These are phyloP conservation scores for Dichomitus squalens DNA, from an alignment of 1,284 basidiomycete species.

Conservation along the genomic window DNA sequence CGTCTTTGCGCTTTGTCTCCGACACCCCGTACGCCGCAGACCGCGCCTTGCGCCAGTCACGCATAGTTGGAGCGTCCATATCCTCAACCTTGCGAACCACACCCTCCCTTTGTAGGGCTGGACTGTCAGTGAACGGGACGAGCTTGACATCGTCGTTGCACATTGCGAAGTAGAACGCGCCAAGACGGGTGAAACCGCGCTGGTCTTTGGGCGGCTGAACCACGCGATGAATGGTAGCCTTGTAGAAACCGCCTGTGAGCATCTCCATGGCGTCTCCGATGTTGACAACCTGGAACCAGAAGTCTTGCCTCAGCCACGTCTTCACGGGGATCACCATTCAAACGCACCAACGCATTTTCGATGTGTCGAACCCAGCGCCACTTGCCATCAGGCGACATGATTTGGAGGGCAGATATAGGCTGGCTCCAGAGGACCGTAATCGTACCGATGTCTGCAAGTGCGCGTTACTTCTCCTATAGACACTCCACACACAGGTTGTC, in stretches of 20 bases:
- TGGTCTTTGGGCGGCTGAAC: slow-evolving; percentile 53
- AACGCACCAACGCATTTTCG: slow-evolving; percentile 54
- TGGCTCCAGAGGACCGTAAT: slow-evolving; percentile 62
- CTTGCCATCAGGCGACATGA: slow-evolving; percentile 48
- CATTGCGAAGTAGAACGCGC: slow-evolving; percentile 45
- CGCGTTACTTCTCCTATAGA: neutral
- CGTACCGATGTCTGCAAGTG: slow-evolving; percentile 49
- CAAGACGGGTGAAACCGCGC: slow-evolving; percentile 42
- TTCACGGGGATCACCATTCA: neutral
- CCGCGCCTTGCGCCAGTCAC: slow-evolving; percentile 43
- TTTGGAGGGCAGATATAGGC: slow-evolving; percentile 61
- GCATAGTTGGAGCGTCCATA: slow-evolving; percentile 39
- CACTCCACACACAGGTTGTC: neutral
- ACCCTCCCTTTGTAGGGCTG: slow-evolving; percentile 35
- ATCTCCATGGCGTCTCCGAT: slow-evolving; percentile 46
- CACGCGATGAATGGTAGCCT: slow-evolving; percentile 46
- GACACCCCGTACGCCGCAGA: slow-evolving; percentile 38
- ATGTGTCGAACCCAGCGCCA: slow-evolving; percentile 66
- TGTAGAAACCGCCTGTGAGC: slow-evolving; percentile 47
- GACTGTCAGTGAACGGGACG: slow-evolving; percentile 32
- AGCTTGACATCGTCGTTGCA: slow-evolving; percentile 35
- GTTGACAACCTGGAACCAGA: slow-evolving; percentile 37
- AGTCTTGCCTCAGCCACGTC: slow-evolving; percentile 34
- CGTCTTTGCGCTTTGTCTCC: slow-evolving; percentile 30
- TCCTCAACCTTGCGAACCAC: slow-evolving; percentile 36